Base-by-base conservation (phyloP, 78 protist genomes). In the Parvularia atlantis region DNA sequence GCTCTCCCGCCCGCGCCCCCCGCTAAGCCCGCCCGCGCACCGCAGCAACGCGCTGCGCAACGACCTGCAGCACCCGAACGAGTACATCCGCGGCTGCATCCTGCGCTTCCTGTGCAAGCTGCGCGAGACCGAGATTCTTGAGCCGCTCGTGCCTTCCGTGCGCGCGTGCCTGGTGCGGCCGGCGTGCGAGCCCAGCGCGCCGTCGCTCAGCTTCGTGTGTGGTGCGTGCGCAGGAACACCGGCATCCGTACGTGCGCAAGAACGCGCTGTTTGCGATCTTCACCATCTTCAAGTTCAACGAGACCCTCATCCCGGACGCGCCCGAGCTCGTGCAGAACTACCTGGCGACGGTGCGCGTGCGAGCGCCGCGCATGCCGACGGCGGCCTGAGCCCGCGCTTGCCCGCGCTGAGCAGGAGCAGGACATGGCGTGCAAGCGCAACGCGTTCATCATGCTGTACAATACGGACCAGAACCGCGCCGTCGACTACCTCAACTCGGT, bases 201-300 rank as follows among this genome's bases (percentile, higher is more conserved):
- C 62, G 28, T 57, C 62, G 31, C 35, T 10, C 35, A 5, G 10
- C 62, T 57, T 10, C 28, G 70, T 64, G 57, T 48, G 59, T 28
- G 24, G 24, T 48, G 54, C 54, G 39, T 9, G 43, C 33, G 62
- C 43, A 30, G 62, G 22, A 60, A 3, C 59, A 44, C 30, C 68
- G 66, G 19, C 75, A 33, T 61, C 10, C 70, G 39, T 85, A 84
- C 28, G 91, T 86, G 44, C 78, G 88, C 59, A 73, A 93, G 52
- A 93, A 91, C 77, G 99, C 99, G 5, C 96, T 95, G 31, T 77
- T 91, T 26, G 89, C 97, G 26, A 66, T 91, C 22, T 82, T 39
- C 69, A 58, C 81, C 57, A 76, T 92, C 66, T 88, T 78, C 72
- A 61, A 65, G 50, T 52, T 22, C 48, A 76, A 69, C 30, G 90